These are phyloP conservation scores for Aspergillus brasiliensis DNA, from an alignment of 2,329 filamentous ascomycete genomes.

Conservation along the genomic window DNA sequence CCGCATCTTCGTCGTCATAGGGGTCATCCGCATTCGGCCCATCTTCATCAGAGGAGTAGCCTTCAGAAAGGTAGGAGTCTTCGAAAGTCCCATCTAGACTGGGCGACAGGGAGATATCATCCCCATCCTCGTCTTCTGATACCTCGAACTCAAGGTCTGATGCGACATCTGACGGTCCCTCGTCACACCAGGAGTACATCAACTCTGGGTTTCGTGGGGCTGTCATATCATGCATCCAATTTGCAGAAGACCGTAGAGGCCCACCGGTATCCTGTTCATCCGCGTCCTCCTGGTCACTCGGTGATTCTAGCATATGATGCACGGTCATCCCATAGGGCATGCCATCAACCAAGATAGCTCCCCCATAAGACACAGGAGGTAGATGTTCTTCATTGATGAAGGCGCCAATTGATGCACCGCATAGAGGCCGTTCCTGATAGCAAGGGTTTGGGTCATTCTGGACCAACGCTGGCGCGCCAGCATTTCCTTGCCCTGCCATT, in stretches of 20 bases:
- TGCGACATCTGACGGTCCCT: constrained; percentile 37
- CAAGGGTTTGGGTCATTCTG: constrained; percentile 62
- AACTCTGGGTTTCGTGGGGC: constrained; percentile 32
- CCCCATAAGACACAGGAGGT: constrained; percentile 88
- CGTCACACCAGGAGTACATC: constrained; percentile 42
- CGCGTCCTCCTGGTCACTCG: constrained; percentile 57
- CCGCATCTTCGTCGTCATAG: constrained; percentile 59
- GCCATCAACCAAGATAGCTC: constrained; percentile 80
- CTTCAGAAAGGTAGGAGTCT: constrained; percentile 50
- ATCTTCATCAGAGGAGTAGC: constrained; percentile 57
- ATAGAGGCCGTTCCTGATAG: constrained; percentile 76
- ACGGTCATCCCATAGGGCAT: constrained; percentile 92
- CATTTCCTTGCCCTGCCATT: constrained; percentile 29
- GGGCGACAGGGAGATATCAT: constrained; percentile 40
- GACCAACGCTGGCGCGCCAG: constrained; percentile 29
- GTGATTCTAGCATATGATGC: constrained; percentile 85
- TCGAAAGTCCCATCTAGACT: constrained; percentile 42
- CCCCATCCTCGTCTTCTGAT: constrained; percentile 57
- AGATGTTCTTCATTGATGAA: constrained; percentile 83
- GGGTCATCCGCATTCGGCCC: constrained; percentile 49
- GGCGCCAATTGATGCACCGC: constrained; percentile 90
- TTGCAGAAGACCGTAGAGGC: constrained; percentile 51
- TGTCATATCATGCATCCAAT: constrained; percentile 30
- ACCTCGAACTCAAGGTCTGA: constrained; percentile 51
- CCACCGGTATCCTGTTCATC: constrained; percentile 38